Conservation (phyloP, 2,329 filamentous ascomycete genomes). For the Aspergillus pseudoterreus region DNA sequence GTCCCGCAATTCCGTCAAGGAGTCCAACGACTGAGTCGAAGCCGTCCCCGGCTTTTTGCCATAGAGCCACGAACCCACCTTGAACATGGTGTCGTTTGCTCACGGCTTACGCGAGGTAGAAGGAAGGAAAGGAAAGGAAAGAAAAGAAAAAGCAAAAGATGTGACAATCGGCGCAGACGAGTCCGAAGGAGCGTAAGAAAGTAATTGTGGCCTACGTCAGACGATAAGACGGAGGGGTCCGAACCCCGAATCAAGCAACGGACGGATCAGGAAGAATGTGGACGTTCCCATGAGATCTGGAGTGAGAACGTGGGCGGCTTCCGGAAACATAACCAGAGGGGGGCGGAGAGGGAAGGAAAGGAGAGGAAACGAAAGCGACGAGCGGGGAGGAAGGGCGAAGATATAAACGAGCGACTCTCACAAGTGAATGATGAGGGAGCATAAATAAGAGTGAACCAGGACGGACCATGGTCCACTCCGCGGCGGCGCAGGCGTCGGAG, state of each 20-base stretch:
- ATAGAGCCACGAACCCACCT: slow-evolving; percentile 44
- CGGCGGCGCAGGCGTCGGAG: slow-evolving; percentile 11
- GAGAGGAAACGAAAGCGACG: slow-evolving; percentile 2
- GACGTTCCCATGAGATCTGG: slow-evolving; percentile 21
- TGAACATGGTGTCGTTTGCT: slow-evolving; percentile 29
- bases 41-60: slow-evolving; percentile 38
- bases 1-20: slow-evolving; percentile 54
- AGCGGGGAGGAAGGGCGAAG: slow-evolving; percentile 1
- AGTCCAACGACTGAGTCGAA: slow-evolving; percentile 55
- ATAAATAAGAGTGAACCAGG: slow-evolving; percentile 4
- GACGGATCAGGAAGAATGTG: slow-evolving; percentile 26
- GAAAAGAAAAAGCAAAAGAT: slow-evolving; percentile 1
- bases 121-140: background rate
- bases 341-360: slow-evolving; percentile 1
- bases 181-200: background rate
- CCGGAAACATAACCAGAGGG: slow-evolving; percentile 19
- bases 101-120: background rate
- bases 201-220: slow-evolving; percentile 3
- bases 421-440: background rate
- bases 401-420: slow-evolving; percentile 3
- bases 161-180: background rate
- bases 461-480: slow-evolving; percentile 14
- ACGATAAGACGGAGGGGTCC: slow-evolving; percentile 13
- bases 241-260: slow-evolving; percentile 11
- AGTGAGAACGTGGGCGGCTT: slow-evolving; percentile 10